Evolutionary conservation across 495 filamentous ascomycete genomes (phyloP).

Genomic region (Aspergillus campestris): DNA sequence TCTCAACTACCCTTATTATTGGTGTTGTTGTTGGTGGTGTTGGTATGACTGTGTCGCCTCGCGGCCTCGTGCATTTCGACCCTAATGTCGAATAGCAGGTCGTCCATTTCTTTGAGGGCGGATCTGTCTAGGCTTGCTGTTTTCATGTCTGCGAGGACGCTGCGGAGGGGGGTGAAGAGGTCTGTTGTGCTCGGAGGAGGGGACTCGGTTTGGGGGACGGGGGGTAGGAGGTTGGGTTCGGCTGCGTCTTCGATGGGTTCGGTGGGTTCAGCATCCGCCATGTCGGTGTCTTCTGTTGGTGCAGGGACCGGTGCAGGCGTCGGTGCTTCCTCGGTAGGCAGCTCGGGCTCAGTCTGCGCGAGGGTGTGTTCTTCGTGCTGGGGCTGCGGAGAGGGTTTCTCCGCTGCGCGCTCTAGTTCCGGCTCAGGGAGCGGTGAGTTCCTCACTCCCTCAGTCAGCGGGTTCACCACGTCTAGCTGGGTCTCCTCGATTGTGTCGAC

Average conservation of each 20-base stretch:
- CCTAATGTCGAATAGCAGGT: conserved; percentile 59
- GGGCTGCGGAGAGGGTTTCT: too few species aligned
- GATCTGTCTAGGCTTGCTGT: conserved; percentile 38
- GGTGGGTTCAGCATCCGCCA: conserved; percentile 1
- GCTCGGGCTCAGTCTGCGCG: too few species aligned
- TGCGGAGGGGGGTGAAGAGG: conserved; percentile 43
- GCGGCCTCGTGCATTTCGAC: conserved; percentile 55
- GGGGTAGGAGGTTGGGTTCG: background rate
- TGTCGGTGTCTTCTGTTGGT: background rate
- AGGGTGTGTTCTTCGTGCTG: too few species aligned
- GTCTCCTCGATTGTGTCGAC: too few species aligned
- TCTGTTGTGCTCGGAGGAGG: conserved; percentile 5
- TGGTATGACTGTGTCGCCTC: conserved; percentile 25
- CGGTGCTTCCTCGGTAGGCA: background rate
- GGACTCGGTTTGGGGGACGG: background rate
- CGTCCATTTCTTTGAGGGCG: conserved; percentile 52
- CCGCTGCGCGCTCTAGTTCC: too few species aligned
- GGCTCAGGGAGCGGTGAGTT: too few species aligned
- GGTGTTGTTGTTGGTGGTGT: too few species aligned
- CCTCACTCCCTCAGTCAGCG: too few species aligned
- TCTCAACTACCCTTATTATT: background rate
- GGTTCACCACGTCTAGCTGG: too few species aligned
- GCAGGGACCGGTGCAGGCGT: background rate
- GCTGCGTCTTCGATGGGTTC: conserved; percentile 2
- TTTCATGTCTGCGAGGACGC: conserved; percentile 44